phyloP scores from a whole-genome alignment of 2,329 filamentous ascomycete species.

The Curvularia verruculosa region DNA sequence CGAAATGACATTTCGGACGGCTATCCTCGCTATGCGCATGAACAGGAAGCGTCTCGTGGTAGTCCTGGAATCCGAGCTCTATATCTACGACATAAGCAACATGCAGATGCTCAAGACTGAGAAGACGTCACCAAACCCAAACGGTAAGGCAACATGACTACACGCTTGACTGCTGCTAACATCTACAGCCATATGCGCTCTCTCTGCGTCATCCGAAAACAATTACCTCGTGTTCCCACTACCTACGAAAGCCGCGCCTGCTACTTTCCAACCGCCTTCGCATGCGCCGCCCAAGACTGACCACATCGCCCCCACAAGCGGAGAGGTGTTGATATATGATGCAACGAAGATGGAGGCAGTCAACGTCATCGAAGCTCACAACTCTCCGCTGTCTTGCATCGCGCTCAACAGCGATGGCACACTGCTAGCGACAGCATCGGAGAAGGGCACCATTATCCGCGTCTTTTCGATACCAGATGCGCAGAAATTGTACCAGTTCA shows the following conservation, averaged over 20 bases:
- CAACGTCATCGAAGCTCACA: conserved; percentile 94
- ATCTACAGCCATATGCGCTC: conserved; percentile 76
- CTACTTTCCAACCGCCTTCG: conserved; percentile 66
- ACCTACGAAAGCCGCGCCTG: conserved; percentile 66
- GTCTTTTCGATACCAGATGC: conserved; percentile 92
- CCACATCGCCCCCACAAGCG: conserved; percentile 82
- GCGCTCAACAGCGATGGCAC: conserved; percentile 92
- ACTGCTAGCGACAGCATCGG: conserved; percentile 88
- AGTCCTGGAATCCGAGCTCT: conserved; percentile 93
- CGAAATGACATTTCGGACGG: conserved; percentile 97
- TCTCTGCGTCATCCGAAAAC: conserved; percentile 93
- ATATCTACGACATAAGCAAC: conserved; percentile 98
- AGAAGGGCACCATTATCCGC: conserved; percentile 96
- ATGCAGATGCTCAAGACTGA: conserved; percentile 96
- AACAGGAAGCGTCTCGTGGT: conserved; percentile 95
- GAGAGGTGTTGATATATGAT: conserved; percentile 93
- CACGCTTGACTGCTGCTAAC: conserved; percentile 20
- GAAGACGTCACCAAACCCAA: conserved; percentile 89
- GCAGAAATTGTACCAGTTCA: conserved; percentile 94
- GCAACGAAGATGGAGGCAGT: conserved; percentile 87
- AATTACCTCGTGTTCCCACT: conserved; percentile 95
- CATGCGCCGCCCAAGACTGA: conserved; percentile 81
- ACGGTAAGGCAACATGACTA: conserved; percentile 56
- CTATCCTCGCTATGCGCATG: conserved; percentile 88
- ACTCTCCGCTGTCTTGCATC: conserved; percentile 87